phyloP scores from a whole-genome alignment of 1,284 basidiomycete species.

The Retiboletus flavoniger region DNA sequence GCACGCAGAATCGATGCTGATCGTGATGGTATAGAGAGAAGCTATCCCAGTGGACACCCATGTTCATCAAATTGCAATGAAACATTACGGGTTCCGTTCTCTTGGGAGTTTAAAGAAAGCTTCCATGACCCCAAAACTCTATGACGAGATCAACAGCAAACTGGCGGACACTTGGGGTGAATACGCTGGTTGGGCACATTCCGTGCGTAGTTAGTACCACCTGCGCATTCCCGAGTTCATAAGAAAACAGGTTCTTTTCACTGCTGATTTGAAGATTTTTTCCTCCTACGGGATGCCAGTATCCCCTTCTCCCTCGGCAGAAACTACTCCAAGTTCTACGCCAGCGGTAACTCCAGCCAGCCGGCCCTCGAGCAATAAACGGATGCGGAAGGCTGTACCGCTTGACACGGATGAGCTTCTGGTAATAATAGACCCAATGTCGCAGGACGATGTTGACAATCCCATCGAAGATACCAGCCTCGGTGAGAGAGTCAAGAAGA shows the following conservation, averaged over 20 bases:
- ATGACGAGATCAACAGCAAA: slow-evolving; percentile 72
- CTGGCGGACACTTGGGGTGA: slow-evolving; percentile 74
- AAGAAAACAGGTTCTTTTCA: slow-evolving; percentile 52
- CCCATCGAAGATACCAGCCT: slow-evolving; percentile 19
- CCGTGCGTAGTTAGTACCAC: slow-evolving; percentile 47
- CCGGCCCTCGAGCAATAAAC: slow-evolving; percentile 19
- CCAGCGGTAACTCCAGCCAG: slow-evolving; percentile 9
- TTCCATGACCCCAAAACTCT: slow-evolving; percentile 74
- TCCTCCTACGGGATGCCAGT: slow-evolving; percentile 43
- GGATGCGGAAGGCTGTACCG: slow-evolving; percentile 3
- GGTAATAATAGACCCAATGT: not conserved
- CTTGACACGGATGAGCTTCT: slow-evolving; percentile 10
- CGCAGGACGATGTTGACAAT: not conserved
- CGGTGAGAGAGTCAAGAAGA: slow-evolving; percentile 38
- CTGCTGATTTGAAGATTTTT: slow-evolving; percentile 54
- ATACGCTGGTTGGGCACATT: slow-evolving; percentile 91
- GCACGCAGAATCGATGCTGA: slow-evolving; percentile 1
- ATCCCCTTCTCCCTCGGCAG: slow-evolving; percentile 14
- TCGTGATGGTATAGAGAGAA: slow-evolving; percentile 51
- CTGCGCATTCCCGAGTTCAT: slow-evolving; percentile 4
- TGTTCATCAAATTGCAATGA: slow-evolving; percentile 82
- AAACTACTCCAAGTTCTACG: slow-evolving; percentile 11
- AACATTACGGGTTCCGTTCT: slow-evolving; percentile 74
- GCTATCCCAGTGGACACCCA: slow-evolving; percentile 93
- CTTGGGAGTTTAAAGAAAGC: slow-evolving; percentile 52